Conservation (phyloP, 225 moss, liverwort and hornwort species). For the Anthoceros angustus region DNA sequence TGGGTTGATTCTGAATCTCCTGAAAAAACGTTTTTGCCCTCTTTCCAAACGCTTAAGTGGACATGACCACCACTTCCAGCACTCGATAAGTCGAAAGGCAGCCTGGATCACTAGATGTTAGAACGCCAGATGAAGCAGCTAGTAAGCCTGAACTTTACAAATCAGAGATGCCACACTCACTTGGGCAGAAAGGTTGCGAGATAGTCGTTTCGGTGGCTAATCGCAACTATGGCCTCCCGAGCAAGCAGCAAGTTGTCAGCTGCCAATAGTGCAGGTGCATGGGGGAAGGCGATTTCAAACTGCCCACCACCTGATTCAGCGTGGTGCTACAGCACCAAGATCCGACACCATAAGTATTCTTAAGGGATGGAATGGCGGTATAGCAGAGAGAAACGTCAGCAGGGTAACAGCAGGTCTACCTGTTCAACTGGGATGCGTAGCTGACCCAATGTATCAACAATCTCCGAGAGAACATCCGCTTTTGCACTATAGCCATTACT, state of each 20-base stretch:
- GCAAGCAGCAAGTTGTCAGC: slow-evolving; percentile 60
- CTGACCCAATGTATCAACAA: slow-evolving; percentile 33
- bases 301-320: slow-evolving; percentile 68
- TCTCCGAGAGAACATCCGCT: slow-evolving; percentile 32
- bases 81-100: background rate
- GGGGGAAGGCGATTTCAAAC: slow-evolving; percentile 44
- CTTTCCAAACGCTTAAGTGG: slow-evolving; percentile 51
- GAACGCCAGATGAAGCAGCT: background rate
- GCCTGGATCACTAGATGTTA: background rate
- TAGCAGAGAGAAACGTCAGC: background rate
- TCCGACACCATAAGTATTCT: background rate
- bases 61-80: slow-evolving; percentile 45
- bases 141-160: background rate
- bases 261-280: slow-evolving; percentile 36
- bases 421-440: slow-evolving; percentile 52
- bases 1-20: slow-evolving; percentile 18
- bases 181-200: slow-evolving; percentile 61
- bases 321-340: slow-evolving; percentile 32
- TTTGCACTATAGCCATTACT: slow-evolving; percentile 42
- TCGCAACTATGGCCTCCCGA: slow-evolving; percentile 51
- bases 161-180: slow-evolving; percentile 10
- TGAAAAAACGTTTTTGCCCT: slow-evolving; percentile 34
- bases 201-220: slow-evolving; percentile 31
- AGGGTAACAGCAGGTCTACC: slow-evolving; percentile 17
- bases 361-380: background rate